These are phyloP conservation scores for Chlorella ohadii DNA, from an alignment of 139 green algal genomes.

Conservation along the genomic window DNA sequence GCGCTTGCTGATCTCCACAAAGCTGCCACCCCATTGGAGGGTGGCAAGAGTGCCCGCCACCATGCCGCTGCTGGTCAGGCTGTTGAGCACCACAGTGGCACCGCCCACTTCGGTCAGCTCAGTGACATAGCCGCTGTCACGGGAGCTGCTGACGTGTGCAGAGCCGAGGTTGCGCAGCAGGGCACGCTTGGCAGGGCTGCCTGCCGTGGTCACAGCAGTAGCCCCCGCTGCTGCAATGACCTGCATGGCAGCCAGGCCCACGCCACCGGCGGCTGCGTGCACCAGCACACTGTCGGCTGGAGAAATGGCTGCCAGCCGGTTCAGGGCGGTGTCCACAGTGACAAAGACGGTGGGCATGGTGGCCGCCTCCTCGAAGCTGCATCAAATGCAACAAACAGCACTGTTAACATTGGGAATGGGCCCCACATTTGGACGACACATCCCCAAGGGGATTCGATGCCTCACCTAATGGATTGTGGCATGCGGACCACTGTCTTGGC, in stretches of 20 bases:
- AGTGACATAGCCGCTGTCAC: slow-evolving; percentile 71
- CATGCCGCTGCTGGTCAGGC: slow-evolving; percentile 88
- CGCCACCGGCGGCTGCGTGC: slow-evolving; percentile 81
- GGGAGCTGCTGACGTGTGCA: slow-evolving; percentile 52
- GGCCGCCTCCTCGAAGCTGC: slow-evolving; percentile 75
- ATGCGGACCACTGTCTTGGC: slow-evolving; percentile 68
- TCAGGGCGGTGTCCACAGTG: slow-evolving; percentile 69
- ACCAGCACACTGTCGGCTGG: slow-evolving; percentile 69
- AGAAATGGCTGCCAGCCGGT: slow-evolving; percentile 14
- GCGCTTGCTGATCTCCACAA: slow-evolving; percentile 93
- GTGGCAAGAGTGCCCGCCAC: slow-evolving; percentile 77
- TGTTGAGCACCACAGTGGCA: slow-evolving; percentile 81
- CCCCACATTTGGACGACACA: too few relatives aligned
- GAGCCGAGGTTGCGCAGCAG: slow-evolving; percentile 65
- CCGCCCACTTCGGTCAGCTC: slow-evolving; percentile 64
- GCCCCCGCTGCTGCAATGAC: slow-evolving; percentile 57
- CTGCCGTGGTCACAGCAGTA: slow-evolving; percentile 58
- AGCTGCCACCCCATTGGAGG: slow-evolving; percentile 61
- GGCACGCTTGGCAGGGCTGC: slow-evolving; percentile 65
- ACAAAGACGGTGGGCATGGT: slow-evolving; percentile 87
- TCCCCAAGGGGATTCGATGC: too few relatives aligned
- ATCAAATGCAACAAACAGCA: slow-evolving; percentile 1
- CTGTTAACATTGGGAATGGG: too few relatives aligned
- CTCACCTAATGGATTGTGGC: slow-evolving; percentile 50
- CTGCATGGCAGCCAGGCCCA: slow-evolving; percentile 81